Evolutionary conservation across 495 filamentous ascomycete species (phyloP), one percentile per base, ranked within the genome.

Genomic region (Aspergillus leporis): DNA sequence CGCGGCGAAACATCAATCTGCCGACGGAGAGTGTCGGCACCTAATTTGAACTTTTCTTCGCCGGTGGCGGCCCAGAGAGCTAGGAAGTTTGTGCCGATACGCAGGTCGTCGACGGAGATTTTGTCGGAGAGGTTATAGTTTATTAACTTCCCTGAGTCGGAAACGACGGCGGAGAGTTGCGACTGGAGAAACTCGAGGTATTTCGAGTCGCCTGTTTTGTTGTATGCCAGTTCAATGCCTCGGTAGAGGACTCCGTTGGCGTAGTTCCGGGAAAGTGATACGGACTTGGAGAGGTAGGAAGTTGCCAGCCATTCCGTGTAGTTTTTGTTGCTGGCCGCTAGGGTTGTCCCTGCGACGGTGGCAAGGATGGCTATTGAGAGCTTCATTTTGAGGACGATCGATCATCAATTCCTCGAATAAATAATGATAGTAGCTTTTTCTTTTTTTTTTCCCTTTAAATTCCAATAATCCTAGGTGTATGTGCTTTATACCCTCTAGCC

Each of bases 141-240:
- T 38, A 48, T 16, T 25, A 55, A 47, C 28, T 53, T 40, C 0
- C 61, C 61, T 34, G 46, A 56, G 16, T 58, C 55, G 10, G 48
- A 43, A n/a, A 62, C 32, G 7, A 62, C 51, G 6, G 32, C 51
- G 32, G 58, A 51, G 45, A 62, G 49, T 13, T 62, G 61, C 12
- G 49, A 31, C 18, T 55, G 41, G 45, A 62, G 40, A 51, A 52
- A 63, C 47, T 46, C 36, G 28, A 59, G 51, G n/a, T 45, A 49
- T 1, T 16, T 16, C 19, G 32, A n/a, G 38, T 56, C 46, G n/a
- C 22, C 23, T 47, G 61, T 59, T 30, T 63, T 63, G 56, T 63
- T 63, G 56, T 63, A 63, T 38, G 61, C 61, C 9, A 52, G 53
- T 32, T 63, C 61, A 22, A 63, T 49, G 31, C 56, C 56, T n/a